These are phyloP conservation scores for Trichoderma harzianum DNA, from an alignment of 2,329 filamentous ascomycete genomes.

Conservation along the genomic window DNA sequence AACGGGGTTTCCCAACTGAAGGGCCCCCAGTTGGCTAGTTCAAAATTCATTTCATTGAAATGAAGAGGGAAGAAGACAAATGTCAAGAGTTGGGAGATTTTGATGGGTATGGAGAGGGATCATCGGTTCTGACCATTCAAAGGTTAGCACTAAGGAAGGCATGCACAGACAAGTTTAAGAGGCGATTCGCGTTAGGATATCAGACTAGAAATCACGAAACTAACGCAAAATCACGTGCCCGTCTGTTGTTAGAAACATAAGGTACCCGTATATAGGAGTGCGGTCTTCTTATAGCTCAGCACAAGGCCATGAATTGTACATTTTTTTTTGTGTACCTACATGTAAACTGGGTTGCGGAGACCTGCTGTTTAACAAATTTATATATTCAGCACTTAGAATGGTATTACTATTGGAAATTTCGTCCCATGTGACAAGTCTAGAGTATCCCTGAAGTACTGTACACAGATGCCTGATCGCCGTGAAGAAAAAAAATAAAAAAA, in stretches of 20 bases:
- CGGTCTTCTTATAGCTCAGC: not conserved
- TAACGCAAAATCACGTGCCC: conserved; percentile 38
- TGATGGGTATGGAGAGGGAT: not conserved
- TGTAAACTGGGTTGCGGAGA: not conserved
- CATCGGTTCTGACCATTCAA: not conserved
- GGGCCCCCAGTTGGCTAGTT: not conserved
- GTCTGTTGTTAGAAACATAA: not conserved
- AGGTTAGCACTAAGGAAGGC: not conserved
- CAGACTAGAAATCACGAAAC: conserved; percentile 28
- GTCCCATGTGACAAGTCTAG: conserved; percentile 5
- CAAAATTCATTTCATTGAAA: not conserved
- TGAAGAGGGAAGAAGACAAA: not conserved
- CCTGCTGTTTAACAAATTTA: not conserved
- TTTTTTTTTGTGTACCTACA: not conserved
- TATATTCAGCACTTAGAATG: not conserved
- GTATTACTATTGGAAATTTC: not conserved
- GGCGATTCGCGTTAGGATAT: not conserved
- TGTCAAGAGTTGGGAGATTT: not conserved
- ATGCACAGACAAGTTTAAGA: not conserved
- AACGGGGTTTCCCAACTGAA: not conserved
- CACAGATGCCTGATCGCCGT: conserved; percentile 4
- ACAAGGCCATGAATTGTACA: not conserved
- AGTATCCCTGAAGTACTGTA: conserved; percentile 16
- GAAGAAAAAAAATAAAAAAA: not conserved
- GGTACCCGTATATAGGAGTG: not conserved